A percentile compares a stretch with the other conserved stretches of the same genome.
phyloP scores from a whole-genome alignment of 2,329 filamentous ascomycete genomes.

The Phyllosticta citriasiana region DNA sequence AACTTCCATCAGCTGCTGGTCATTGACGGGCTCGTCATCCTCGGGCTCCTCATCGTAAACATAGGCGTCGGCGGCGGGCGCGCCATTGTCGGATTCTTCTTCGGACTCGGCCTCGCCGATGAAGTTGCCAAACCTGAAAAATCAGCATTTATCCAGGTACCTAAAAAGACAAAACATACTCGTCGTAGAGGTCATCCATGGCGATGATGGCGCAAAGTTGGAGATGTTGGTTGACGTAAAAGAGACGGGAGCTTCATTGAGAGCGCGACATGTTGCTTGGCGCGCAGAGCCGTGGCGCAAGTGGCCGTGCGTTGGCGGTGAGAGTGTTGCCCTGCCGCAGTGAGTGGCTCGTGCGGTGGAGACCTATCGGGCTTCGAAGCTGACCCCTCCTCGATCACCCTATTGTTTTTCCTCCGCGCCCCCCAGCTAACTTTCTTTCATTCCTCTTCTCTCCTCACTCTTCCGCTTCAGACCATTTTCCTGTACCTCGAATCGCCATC shows the following conservation, averaged over 20 bases:
- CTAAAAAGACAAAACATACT: slow-evolving; percentile 43
- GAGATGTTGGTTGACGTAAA: slow-evolving; percentile 3
- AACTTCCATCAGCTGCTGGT: slow-evolving; percentile 87
- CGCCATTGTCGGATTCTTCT: slow-evolving; percentile 69
- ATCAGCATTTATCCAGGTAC: background rate
- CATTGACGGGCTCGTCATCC: slow-evolving; percentile 41
- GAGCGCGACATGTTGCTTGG: slow-evolving; percentile 6
- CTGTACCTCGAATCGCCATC: background rate
- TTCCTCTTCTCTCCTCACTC: slow-evolving; percentile 1
- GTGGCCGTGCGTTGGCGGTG: background rate
- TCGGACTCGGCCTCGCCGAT: slow-evolving; percentile 92
- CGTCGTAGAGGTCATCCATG: slow-evolving; percentile 97
- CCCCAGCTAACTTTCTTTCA: slow-evolving; percentile 9
- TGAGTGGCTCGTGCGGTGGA: slow-evolving; percentile 8
- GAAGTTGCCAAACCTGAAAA: slow-evolving; percentile 83
- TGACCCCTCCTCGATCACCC: slow-evolving; percentile 2
- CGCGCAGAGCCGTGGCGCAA: background rate
- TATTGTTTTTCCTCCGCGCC: slow-evolving; percentile 1
- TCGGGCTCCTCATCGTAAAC: slow-evolving; percentile 60
- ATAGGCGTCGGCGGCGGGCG: slow-evolving; percentile 70
- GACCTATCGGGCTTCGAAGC: background rate
- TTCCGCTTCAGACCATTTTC: background rate
- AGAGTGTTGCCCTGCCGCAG: background rate
- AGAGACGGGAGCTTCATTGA: background rate
- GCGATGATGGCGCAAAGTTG: background rate